These are phyloP conservation scores for Solanum etuberosum DNA, from an alignment of 257 asterid species.

Conservation along the genomic window DNA sequence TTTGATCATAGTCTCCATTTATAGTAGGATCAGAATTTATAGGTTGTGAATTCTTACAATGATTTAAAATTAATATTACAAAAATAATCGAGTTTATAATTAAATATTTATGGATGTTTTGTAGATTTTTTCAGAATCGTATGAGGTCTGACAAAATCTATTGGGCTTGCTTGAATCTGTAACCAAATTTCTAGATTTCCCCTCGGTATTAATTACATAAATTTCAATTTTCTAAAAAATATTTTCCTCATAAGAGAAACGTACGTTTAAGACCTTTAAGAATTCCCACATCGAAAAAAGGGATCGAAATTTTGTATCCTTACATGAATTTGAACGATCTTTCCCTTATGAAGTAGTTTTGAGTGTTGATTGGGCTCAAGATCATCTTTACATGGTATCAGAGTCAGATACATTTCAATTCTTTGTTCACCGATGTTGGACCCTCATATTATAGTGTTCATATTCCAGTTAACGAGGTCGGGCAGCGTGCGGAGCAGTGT, in stretches of 20 bases:
- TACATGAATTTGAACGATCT: no score
- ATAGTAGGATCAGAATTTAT: background rate
- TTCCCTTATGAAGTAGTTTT: no score
- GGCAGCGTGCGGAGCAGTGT: no score
- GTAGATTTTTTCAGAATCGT: background rate
- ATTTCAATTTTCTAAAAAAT: background rate
- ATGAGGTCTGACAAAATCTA: background rate
- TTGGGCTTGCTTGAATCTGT: fast-evolving
- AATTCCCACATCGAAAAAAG: no score
- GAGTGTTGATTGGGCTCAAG: background rate
- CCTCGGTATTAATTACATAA: background rate
- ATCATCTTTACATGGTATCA: no score
- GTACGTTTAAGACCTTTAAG: background rate
- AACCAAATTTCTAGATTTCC: background rate
- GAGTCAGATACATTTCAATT: no score
- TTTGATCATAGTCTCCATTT: background rate
- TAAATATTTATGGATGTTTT: background rate
- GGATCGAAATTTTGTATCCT: no score
- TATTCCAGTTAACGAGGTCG: no score
- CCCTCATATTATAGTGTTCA: no score
- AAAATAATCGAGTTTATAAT: no score
- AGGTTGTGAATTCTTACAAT: background rate
- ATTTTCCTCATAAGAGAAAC: background rate
- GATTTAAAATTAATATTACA: background rate
- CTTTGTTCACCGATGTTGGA: no score